These are phyloP conservation scores for Leucoagaricus sp. DNA, from an alignment of 1,284 basidiomycete genomes.

Conservation along the genomic window DNA sequence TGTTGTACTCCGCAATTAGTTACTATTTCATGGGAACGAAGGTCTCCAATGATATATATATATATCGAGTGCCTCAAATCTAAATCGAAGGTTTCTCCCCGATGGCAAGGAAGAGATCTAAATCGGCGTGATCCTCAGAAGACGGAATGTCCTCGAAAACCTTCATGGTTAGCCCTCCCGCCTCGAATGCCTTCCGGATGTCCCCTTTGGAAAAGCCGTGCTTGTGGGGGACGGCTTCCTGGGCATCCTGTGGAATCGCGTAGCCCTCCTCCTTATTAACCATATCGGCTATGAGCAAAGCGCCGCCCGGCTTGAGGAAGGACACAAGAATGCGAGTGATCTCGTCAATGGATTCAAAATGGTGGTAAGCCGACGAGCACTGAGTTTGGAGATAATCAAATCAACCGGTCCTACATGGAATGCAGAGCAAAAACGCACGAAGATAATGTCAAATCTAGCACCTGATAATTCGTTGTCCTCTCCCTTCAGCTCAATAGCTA, in stretches of 20 bases:
- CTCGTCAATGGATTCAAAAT: neutral
- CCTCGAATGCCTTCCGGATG: conserved; percentile 30
- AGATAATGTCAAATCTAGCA: conserved; percentile 15
- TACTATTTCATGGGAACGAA: no score
- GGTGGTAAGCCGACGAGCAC: conserved; percentile 6
- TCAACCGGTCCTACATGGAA: conserved; percentile 59
- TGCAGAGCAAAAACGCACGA: conserved; percentile 24
- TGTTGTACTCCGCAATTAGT: no score
- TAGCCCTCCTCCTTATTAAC: conserved; percentile 7
- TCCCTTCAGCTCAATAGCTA: conserved; percentile 50
- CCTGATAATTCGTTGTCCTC: conserved; percentile 43
- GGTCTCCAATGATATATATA: no score
- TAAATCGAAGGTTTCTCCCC: conserved; percentile 7
- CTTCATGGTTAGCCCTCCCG: neutral
- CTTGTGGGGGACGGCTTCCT: conserved; percentile 52
- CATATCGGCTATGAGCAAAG: conserved; percentile 51
- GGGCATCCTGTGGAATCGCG: conserved; percentile 13
- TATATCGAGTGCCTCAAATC: conserved; percentile 20
- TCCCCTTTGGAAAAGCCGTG: conserved; percentile 50
- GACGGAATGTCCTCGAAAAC: neutral
- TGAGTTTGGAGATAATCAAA: conserved; percentile 41
- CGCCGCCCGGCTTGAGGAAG: conserved; percentile 64
- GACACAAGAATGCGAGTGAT: conserved; percentile 21
- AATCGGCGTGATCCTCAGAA: neutral
- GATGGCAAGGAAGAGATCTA: conserved; percentile 1